Evolutionary conservation across 2,329 filamentous ascomycete species (phyloP).

Genomic region (Grosmannia clavigera): DNA sequence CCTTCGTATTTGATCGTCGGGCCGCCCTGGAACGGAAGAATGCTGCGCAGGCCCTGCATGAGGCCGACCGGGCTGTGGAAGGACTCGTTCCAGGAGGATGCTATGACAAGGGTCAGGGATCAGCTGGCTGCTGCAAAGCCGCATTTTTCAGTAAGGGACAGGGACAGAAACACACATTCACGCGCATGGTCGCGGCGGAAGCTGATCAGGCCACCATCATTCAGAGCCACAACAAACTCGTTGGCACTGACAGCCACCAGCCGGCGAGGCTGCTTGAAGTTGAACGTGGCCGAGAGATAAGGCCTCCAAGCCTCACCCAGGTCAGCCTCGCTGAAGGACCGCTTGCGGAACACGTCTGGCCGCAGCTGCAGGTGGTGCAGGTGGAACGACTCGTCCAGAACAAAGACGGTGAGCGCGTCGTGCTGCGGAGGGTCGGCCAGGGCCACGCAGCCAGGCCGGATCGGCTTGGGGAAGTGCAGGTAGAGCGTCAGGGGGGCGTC

Average conservation of each 20-base stretch:
- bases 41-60: slow-evolving; percentile 51
- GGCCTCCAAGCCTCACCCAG: slow-evolving; percentile 67
- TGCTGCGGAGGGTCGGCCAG: slow-evolving; percentile 69
- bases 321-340: slow-evolving; percentile 56
- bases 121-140: not conserved
- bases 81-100: slow-evolving; percentile 51
- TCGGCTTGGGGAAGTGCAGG: slow-evolving; percentile 61
- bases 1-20: slow-evolving; percentile 53
- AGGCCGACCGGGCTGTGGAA: slow-evolving; percentile 65
- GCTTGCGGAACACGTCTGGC: slow-evolving; percentile 67
- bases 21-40: slow-evolving; percentile 54
- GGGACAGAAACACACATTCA: not conserved
- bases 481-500: slow-evolving; percentile 68
- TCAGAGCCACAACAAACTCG: slow-evolving; percentile 67
- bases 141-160: not conserved
- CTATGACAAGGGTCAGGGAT: not conserved
- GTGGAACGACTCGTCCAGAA: slow-evolving; percentile 64
- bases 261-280: slow-evolving; percentile 68
- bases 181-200: slow-evolving; percentile 44
- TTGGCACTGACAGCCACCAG: slow-evolving; percentile 62
- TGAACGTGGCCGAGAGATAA: slow-evolving; percentile 59
- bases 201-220: slow-evolving; percentile 63
- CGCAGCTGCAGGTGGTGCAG: slow-evolving; percentile 76
- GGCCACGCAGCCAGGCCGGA: slow-evolving; percentile 67
- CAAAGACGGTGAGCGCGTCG: slow-evolving; percentile 67